Base-by-base conservation (phyloP, 345 rosid species). In the Capsella bursapastoris region DNA sequence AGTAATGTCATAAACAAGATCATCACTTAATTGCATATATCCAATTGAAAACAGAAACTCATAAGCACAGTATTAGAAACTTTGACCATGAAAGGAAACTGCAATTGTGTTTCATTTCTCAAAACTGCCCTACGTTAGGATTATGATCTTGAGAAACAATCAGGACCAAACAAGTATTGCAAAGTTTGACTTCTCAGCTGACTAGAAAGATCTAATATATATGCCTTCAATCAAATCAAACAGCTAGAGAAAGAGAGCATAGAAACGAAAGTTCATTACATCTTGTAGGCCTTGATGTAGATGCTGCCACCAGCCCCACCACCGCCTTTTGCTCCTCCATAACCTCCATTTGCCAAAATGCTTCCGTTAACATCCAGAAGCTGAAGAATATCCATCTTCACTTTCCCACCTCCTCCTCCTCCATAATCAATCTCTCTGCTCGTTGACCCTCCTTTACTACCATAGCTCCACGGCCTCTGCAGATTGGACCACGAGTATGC, bases 231-330 rank as follows among this genome's bases (percentile, higher is more conserved):
- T 32, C 64, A 63, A 63, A 70, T 41, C 25, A 40, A 49, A 70
- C 5, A 66, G 49, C 64, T 58, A 77, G 44, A 43, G 41, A 47
- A 63, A 71, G 56, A 50, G 52, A 45, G 18, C 47, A 72, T 41
- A 52, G 41, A 79, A 64, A 73, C 66, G 57, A 37, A 63, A 55
- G 61, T 78, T 64, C 58, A 66, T 90, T 95, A 92, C 99, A 92
- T 92, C 81, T 85, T 96, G 70, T 82, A 63, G 9, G 98, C 89
- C 80, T 68, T 83, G 68, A 96, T 74, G 71, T 49, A 73, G 81
- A 96, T 82, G 80, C 98, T 90, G 40, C 99, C 99, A 66, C 98
- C 99, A 63, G 98, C 84, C 10, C 99, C 99, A 49, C 99, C 99
- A 22, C 98, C 99, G 16, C 99, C 99, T 70, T 85, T 89, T 66